phyloP scores from a whole-genome alignment of 2,329 filamentous ascomycete species.

The Ophiostoma ulmi region DNA sequence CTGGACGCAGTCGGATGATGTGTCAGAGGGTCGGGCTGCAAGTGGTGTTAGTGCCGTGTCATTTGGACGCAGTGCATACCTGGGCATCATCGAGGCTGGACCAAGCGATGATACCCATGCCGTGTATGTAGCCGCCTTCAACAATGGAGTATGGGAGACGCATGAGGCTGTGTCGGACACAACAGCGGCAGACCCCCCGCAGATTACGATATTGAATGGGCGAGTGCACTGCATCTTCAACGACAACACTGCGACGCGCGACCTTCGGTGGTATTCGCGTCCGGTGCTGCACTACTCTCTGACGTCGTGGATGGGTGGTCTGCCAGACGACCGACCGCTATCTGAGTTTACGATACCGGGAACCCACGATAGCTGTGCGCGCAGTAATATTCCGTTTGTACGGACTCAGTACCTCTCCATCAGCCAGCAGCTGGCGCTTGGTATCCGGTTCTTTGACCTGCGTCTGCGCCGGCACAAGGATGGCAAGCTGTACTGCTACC shows the following conservation, averaged over 20 bases:
- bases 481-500: conserved; percentile 59
- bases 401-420: conserved; percentile 63
- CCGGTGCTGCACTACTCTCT: conserved; percentile 36
- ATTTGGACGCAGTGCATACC: conserved; percentile 33
- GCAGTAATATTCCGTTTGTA: conserved; percentile 53
- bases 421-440: conserved; percentile 60
- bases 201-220: conserved; percentile 33
- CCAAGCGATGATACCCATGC: conserved; percentile 27
- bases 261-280: conserved; percentile 37
- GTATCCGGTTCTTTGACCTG: conserved; percentile 66
- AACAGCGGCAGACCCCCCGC: conserved; percentile 30
- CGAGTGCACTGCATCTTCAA: conserved; percentile 36
- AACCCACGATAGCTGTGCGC: conserved; percentile 61
- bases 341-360: conserved; percentile 65
- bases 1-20: conserved; percentile 34
- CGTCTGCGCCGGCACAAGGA: conserved; percentile 39
- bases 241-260: conserved; percentile 30
- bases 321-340: conserved; percentile 53
- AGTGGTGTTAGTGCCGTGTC: conserved; percentile 35
- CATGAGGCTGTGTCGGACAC: conserved; percentile 28
- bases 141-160: conserved; percentile 27
- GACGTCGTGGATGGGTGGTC: conserved; percentile 57
- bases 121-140: conserved; percentile 29
- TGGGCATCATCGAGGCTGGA: conserved; percentile 31
- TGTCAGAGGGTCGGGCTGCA: conserved; percentile 34